Evolutionary conservation across 2,329 filamentous ascomycete species (phyloP), one percentile per base, ranked within the genome.

Genomic region (Beauveria pseudobassiana): DNA sequence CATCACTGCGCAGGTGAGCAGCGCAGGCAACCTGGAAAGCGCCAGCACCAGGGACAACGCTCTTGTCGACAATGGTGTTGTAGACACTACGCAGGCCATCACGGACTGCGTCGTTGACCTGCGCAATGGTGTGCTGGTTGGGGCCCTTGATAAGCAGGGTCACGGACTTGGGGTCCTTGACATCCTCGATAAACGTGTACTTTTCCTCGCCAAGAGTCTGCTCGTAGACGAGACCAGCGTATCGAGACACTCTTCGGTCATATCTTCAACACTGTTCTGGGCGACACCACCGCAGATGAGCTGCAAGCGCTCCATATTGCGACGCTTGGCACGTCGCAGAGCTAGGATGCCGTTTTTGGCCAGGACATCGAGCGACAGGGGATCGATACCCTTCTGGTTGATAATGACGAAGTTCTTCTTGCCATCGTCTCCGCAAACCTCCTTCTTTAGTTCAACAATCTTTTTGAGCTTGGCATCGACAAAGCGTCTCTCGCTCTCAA

Each of bases 341-440:
- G 95, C 95, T 67, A 98, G 86, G 69, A 99, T 99, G 67, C 93
- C 93, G 74, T 99, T 98, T 86, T 99, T 99, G 66, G 95, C 93
- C 63, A 99, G 81, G 14, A 99, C 92, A 70, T 99, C 95, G 67
- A 99, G 83, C 59, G 93, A 97, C 64, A 99, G 82, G 24, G 95
- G 95, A 74, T 99, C 95, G 69, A 99, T 99, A 65, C 95, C 95
- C 83, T 99, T 99, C 78, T 99, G 95, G 81, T 99, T 99, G 77
- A 99, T 91, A 71, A 99, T 88, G 67, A 98, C 95, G 73, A 99
- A 99, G 70, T 89, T 88, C 83, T 98, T 97, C 79, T 91, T 95
- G 9, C 88, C 86, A 70, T 98, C 95, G 69, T 87, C 89, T 34
- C 93, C 95, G 76, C 95, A 99, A 16, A 98, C 91, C 76, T 96